Base-by-base conservation (phyloP, 2,329 filamentous ascomycete genomes). In the Dothistroma pini region DNA sequence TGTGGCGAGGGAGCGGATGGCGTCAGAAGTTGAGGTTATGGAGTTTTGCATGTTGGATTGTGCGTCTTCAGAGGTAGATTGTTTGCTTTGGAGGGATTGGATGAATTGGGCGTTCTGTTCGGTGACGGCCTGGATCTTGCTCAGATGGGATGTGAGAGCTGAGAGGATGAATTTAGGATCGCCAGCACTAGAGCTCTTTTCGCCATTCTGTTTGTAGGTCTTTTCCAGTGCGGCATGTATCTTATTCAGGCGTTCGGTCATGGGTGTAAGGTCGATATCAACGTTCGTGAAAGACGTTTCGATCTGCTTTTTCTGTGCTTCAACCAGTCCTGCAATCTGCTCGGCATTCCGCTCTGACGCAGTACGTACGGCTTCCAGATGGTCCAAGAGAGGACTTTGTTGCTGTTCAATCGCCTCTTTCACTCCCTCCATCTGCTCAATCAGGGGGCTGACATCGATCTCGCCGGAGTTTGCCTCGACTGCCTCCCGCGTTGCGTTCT, bases 81-180 rank as follows among this genome's bases (percentile, higher is more conserved):
- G 51, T 4, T 53, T 53, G 8, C 2, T 5, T 29, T 62, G 58
- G 11, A 70, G 31, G 8, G 58, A 49, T 11, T 66, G 63, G 52
- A 72, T 57, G 8, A 68, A 63, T 29, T 62, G 54, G 6, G 69
- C 66, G 51, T 71, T 72, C 12, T 61, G 53, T 55, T 71, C 70
- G n/a, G 69, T 69, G 14, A 72, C 63, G 31, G 69, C 63, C 54
- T 72, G 70, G 25, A 72, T 70, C 41, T 69, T 67, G 54, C 63
- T 65, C 48, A 72, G 64, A 54, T 72, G 70, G 1, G 65, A 67
- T 12, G 67, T 68, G 4, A 72, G 56, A 11, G 67, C 70, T 2
- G 66, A 68, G 25, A 72, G 59, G 12, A 71, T 51, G 60, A 71
- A 71, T 35, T 68, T 68, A 12, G 62, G 47, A 48, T 68, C 66